Evolutionary conservation across 192 early-diverging fungal species (phyloP).

Genomic region (Chytriomyces sp.): DNA sequence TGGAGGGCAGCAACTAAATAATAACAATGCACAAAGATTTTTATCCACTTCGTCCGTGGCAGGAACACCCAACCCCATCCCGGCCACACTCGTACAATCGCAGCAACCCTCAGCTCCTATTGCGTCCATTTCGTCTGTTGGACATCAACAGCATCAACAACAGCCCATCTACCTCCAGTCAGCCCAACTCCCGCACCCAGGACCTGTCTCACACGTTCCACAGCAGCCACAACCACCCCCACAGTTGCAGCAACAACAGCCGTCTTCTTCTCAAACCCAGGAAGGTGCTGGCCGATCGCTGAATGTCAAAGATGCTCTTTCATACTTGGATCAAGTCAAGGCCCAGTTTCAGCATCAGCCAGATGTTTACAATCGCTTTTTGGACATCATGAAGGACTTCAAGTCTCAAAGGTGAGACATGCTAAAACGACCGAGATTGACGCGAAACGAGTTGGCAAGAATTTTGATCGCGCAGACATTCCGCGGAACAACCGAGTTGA

Average conservation of each 20-base stretch:
- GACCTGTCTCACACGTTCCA: not conserved
- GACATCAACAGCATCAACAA: too few species aligned
- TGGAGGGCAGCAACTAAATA: too few species aligned
- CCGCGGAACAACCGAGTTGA: not conserved
- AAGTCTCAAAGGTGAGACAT: slow-evolving; percentile 84
- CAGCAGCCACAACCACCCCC: not conserved
- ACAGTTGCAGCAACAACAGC: slow-evolving; percentile 1
- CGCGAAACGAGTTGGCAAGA: not conserved
- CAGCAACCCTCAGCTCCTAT: too few species aligned
- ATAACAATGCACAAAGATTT: too few species aligned
- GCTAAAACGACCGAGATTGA: not conserved
- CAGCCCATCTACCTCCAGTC: too few species aligned
- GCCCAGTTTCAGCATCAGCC: slow-evolving; percentile 88
- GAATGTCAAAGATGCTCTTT: slow-evolving; percentile 92
- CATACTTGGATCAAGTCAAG: slow-evolving; percentile 96
- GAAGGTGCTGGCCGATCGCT: slow-evolving; percentile 44
- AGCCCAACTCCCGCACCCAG: not conserved
- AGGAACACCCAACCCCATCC: not conserved
- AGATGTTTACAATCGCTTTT: slow-evolving; percentile 95
- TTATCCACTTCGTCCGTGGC: too few species aligned
- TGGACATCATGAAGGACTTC: slow-evolving; percentile 99
- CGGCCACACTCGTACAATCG: not conserved
- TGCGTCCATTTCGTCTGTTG: too few species aligned
- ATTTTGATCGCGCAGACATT: not conserved
- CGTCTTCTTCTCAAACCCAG: not conserved